A percentile compares a stretch with the other conserved stretches of the same genome.
phyloP scores from a whole-genome alignment of 2,329 filamentous ascomycete genomes.

The Pleoardoris graminearum region DNA sequence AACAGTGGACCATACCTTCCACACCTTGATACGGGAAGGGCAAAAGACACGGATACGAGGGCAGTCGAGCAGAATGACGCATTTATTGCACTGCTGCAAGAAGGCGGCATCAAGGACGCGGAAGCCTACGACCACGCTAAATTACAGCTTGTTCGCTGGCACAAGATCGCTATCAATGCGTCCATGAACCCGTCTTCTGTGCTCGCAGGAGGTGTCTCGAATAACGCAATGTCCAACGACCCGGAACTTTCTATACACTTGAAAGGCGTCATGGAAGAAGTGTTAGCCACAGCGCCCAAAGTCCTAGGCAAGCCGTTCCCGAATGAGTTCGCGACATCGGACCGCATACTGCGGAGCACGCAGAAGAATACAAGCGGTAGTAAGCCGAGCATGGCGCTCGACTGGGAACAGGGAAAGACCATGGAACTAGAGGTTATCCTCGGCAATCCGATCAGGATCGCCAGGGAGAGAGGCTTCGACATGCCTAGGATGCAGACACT shows the following conservation, averaged over 20 bases:
- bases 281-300: conserved; percentile 64
- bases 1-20: conserved; percentile 69
- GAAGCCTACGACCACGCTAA: conserved; percentile 66
- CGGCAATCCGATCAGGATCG: conserved; percentile 70
- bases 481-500: conserved; percentile 69
- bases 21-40: conserved; percentile 44
- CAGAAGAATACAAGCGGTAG: conserved; percentile 65
- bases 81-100: conserved; percentile 59
- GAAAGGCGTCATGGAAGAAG: conserved; percentile 69
- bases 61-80: conserved; percentile 52
- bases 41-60: conserved; percentile 26
- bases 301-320: conserved; percentile 66
- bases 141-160: conserved; percentile 72
- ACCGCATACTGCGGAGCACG: conserved; percentile 65
- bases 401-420: conserved; percentile 67
- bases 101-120: conserved; percentile 68
- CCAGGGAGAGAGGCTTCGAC: conserved; percentile 63
- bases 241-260: conserved; percentile 65
- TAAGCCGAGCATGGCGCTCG: conserved; percentile 66
- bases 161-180: conserved; percentile 77
- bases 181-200: conserved; percentile 75
- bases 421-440: conserved; percentile 75
- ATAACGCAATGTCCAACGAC: conserved; percentile 68
- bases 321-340: conserved; percentile 62
- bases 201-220: conserved; percentile 65